Base-by-base conservation (phyloP, 2,329 filamentous ascomycete genomes). In the Pseudogymnoascus sp. region DNA sequence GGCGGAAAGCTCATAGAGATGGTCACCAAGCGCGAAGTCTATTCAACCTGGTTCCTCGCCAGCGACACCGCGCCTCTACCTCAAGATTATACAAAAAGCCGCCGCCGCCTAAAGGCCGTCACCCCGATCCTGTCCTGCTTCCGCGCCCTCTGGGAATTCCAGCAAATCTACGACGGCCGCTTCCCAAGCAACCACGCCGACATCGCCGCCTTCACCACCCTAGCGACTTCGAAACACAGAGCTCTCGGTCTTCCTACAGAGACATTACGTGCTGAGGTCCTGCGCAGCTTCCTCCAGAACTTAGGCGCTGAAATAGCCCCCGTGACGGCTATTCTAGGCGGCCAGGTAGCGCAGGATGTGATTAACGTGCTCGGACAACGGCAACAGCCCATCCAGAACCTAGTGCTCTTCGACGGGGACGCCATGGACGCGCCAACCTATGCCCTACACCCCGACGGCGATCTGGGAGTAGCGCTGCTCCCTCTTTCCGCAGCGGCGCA, bases 321-420 rank as follows among this genome's bases (percentile, higher is more conserved):
- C 7, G 91, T 96, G 8, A 88, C 90, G 0, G 93, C 95, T 1
- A 91, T 96, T 64, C 80, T 99, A 10, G 95, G 95, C 60, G 95
- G 93, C 9, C 87, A 93, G 74, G 82, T 99, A 15, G 91, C 93
- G 0, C 95, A 99, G 77, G 95, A 99, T 73, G 92, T 96, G 61
- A 97, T 99, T 77, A 97, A 97, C 71, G 93, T 97, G 33, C 83
- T 97, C 5, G 91, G 93, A 60, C 87, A 90, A 73, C 87, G 89
- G 42, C 92, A 97, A 77, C 95, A 97, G 75, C 95, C 95, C 0
- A 89, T 99, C 44, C 95, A 99, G 78, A 99, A 99, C 75, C 86
- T 96, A 74, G 83, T 96, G 60, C 80, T 97, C 19, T 96, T 97
- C 71, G 92, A 97, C 74, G 93, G 93, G 13, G 89, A 91, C 69